Conservation (phyloP, 768 basidiomycete species). For the Trametes cingulata region DNA sequence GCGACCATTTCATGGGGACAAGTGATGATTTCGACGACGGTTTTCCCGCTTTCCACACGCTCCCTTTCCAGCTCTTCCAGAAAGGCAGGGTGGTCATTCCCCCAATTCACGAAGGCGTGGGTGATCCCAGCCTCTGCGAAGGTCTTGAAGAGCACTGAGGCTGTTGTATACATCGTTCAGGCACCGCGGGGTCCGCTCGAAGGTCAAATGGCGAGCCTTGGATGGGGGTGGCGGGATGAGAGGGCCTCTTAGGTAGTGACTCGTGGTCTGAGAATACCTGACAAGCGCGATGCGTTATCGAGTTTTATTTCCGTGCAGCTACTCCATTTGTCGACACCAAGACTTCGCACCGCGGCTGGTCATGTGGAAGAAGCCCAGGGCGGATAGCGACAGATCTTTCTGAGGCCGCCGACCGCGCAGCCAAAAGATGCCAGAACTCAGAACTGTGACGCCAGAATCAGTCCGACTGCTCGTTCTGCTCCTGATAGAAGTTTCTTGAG, state of each 20-base stretch:
- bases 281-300: no score
- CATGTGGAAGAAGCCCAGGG: background rate
- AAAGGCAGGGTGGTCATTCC: conserved; percentile 75
- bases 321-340: no score
- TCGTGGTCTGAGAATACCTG: no score
- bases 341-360: background rate
- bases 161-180: conserved; percentile 48
- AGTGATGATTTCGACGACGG: conserved; percentile 55
- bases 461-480: background rate
- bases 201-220: no score
- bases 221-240: no score
- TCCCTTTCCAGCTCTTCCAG: conserved; percentile 69
- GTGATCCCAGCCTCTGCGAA: conserved; percentile 60
- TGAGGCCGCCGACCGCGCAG: background rate
- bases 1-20: conserved; percentile 82
- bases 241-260: background rate
- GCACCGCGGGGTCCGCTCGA: no score
- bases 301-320: no score
- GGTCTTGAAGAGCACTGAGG: conserved; percentile 59
- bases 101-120: conserved; percentile 75
- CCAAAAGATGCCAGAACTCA: no score
- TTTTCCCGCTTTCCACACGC: conserved; percentile 40
- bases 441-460: background rate
- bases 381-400: background rate
- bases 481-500: no score